Conservation (phyloP, 2,329 filamentous ascomycete species). For the Trichoderma atrobrunneum region DNA sequence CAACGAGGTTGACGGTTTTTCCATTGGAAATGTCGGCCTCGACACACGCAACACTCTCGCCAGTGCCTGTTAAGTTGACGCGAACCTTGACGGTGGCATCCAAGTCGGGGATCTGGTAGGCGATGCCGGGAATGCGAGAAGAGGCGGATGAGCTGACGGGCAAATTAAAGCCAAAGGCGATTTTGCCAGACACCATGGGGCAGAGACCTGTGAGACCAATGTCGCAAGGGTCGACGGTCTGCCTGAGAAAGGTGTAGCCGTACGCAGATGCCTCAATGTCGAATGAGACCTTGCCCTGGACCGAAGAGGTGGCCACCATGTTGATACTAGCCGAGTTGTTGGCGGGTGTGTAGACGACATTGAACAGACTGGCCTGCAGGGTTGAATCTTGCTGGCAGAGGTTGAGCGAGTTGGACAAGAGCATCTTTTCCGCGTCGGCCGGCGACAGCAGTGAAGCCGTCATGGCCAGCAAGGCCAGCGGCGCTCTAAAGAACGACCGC, state of each 20-base stretch:
- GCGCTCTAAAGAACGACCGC: slow-evolving; percentile 46
- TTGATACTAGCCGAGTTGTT: slow-evolving; percentile 72
- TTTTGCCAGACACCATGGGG: slow-evolving; percentile 83
- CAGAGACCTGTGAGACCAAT: slow-evolving; percentile 72
- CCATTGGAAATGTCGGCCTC: slow-evolving; percentile 87
- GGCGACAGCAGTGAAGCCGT: slow-evolving; percentile 45
- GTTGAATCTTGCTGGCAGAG: slow-evolving; percentile 79
- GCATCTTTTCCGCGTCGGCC: slow-evolving; percentile 57
- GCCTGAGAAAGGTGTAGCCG: slow-evolving; percentile 68
- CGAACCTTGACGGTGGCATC: slow-evolving; percentile 81
- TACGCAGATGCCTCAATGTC: slow-evolving; percentile 77
- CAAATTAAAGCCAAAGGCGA: slow-evolving; percentile 71
- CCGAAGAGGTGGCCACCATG: slow-evolving; percentile 76
- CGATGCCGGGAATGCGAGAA: slow-evolving; percentile 71
- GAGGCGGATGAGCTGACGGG: slow-evolving; percentile 56
- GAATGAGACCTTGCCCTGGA: slow-evolving; percentile 78
- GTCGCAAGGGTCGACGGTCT: slow-evolving; percentile 73
- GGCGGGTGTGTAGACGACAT: slow-evolving; percentile 73
- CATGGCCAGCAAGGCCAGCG: slow-evolving; percentile 46
- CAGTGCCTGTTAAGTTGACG: slow-evolving; percentile 66
- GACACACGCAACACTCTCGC: slow-evolving; percentile 73
- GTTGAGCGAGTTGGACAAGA: slow-evolving; percentile 80
- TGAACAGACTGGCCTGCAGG: slow-evolving; percentile 86
- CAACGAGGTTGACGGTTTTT: slow-evolving; percentile 84
- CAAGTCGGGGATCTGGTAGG: slow-evolving; percentile 85